phyloP scores from a whole-genome alignment of 352 stramenopile genomes.

The Phytophthora lateralis region DNA sequence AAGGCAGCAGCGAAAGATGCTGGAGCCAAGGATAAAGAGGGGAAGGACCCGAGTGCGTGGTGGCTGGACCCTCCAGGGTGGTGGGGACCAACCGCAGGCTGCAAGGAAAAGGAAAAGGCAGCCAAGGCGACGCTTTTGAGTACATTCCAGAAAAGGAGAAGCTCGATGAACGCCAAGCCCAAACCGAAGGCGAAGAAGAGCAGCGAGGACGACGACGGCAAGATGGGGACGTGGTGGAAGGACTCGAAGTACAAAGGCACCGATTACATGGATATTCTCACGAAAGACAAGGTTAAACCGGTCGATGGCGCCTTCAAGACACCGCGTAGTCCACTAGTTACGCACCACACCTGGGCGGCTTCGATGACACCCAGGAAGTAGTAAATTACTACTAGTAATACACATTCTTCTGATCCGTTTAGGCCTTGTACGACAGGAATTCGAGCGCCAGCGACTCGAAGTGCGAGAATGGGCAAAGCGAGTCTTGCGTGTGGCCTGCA shows the following conservation, averaged over 20 bases:
- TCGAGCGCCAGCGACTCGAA: slow-evolving; percentile 59
- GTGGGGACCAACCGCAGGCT: slow-evolving; percentile 48
- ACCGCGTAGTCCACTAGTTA: slow-evolving; percentile 40
- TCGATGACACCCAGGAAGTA: slow-evolving; percentile 25
- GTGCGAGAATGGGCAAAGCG: slow-evolving; percentile 65
- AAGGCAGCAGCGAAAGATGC: slow-evolving; percentile 7
- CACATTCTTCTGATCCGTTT: background rate
- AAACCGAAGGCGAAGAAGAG: slow-evolving; percentile 16
- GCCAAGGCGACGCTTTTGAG: slow-evolving; percentile 22
- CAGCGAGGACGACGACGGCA: slow-evolving; percentile 7
- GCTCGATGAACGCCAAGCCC: slow-evolving; percentile 1
- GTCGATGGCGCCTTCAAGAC: slow-evolving; percentile 24
- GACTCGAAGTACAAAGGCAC: slow-evolving; percentile 73
- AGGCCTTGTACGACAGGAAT: slow-evolving; percentile 49
- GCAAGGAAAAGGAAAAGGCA: slow-evolving; percentile 31
- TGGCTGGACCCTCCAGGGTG: slow-evolving; percentile 69
- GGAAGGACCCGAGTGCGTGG: slow-evolving; percentile 49
- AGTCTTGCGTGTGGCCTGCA: slow-evolving; percentile 55
- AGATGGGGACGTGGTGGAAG: slow-evolving; percentile 69
- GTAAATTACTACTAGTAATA: no score
- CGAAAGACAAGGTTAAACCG: slow-evolving; percentile 17
- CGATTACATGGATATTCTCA: slow-evolving; percentile 57
- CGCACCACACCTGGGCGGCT: slow-evolving; percentile 51
- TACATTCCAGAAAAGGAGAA: slow-evolving; percentile 34
- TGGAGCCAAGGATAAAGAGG: slow-evolving; percentile 9